phyloP scores from a whole-genome alignment of 805 yeast genomes.

The Barnettozyma sucrosica region DNA sequence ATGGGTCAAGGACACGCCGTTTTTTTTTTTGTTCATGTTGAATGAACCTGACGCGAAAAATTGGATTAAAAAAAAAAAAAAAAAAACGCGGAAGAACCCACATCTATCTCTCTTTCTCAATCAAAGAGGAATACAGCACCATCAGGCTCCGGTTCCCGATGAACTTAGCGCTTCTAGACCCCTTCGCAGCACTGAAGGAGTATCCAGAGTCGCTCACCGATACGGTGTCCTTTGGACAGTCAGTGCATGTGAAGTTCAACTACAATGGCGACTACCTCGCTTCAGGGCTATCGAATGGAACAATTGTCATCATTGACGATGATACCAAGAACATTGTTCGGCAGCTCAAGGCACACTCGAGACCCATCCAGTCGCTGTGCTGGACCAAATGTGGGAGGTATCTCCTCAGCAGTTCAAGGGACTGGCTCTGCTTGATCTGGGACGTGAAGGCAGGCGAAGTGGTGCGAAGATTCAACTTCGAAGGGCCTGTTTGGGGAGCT shows the following conservation, averaged over 20 bases:
- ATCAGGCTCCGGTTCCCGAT: conserved; percentile 37
- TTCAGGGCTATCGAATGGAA: conserved; percentile 70
- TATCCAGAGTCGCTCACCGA: conserved; percentile 81
- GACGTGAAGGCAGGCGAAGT: conserved; percentile 47
- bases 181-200: conserved; percentile 86
- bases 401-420: conserved; percentile 66
- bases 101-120: not conserved
- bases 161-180: conserved; percentile 83
- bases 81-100: not conserved
- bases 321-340: conserved; percentile 58
- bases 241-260: conserved; percentile 65
- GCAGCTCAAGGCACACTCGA: conserved; percentile 56
- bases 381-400: conserved; percentile 77
- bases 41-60: not conserved
- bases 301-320: conserved; percentile 65
- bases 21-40: no score
- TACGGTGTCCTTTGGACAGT: conserved; percentile 58
- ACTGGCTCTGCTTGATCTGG: conserved; percentile 81
- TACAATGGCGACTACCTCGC: conserved; percentile 82
- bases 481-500: conserved; percentile 72
- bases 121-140: no score
- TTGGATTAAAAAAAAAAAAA: no score
- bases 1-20: not conserved
- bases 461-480: conserved; percentile 44
- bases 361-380: conserved; percentile 63